Evolutionary conservation across 345 rosid genomes (phyloP).

Genomic region (Mallotus nudiflorus): DNA sequence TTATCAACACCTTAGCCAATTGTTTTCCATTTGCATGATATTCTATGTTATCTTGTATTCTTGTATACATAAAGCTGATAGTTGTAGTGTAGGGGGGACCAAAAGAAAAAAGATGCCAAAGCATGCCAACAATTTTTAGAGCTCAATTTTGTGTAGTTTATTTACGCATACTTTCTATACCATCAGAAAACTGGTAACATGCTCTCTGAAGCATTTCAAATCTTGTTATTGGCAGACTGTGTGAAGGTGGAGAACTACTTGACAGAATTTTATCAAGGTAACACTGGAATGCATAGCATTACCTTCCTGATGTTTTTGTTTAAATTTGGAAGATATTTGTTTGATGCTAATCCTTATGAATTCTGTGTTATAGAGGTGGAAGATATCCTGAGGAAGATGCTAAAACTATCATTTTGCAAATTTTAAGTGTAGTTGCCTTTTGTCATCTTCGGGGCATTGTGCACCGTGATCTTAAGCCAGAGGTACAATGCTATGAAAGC

Average conservation of each 20-base stretch:
- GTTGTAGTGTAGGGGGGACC: background rate
- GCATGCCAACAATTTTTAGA: background rate
- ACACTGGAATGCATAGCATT: background rate
- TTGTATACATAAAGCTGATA: background rate
- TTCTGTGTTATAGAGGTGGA: conserved; percentile 71
- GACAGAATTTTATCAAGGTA: conserved; percentile 90
- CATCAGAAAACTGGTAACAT: background rate
- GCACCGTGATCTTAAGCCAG: conserved; percentile 94
- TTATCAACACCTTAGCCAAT: background rate
- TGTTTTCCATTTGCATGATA: too few species aligned
- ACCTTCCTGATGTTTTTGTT: background rate
- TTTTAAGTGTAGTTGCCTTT: conserved; percentile 79
- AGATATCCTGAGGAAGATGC: conserved; percentile 83
- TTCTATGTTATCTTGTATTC: background rate
- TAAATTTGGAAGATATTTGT: background rate
- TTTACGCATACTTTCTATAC: background rate
- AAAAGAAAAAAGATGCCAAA: background rate
- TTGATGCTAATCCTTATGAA: conserved; percentile 2
- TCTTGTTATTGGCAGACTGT: conserved; percentile 51
- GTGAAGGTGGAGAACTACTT: conserved; percentile 94
- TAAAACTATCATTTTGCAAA: conserved; percentile 63
- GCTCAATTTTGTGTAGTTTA: background rate
- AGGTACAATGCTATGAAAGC: conserved; percentile 40
- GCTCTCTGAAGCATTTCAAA: conserved; percentile 2
- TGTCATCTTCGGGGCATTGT: conserved; percentile 97